These are phyloP conservation scores for Lepidium sativum DNA, from an alignment of 345 rosid species.

Conservation along the genomic window DNA sequence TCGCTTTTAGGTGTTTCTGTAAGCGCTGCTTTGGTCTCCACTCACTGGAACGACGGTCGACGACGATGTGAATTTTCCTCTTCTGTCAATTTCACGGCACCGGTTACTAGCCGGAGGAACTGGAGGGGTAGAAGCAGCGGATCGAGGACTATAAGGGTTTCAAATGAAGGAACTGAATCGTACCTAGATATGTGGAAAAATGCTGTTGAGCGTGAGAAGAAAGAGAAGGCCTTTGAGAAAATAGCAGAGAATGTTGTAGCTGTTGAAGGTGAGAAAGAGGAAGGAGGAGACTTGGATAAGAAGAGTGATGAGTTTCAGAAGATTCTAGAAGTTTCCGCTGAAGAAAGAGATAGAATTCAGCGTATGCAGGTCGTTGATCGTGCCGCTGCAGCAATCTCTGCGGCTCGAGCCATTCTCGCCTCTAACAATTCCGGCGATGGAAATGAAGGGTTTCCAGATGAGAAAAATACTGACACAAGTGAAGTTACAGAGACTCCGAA, in stretches of 20 bases:
- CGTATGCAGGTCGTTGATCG: constrained; percentile 81
- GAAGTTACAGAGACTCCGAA: neutral
- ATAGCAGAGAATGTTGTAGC: constrained; percentile 30
- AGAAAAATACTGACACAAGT: neutral
- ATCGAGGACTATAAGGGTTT: constrained; percentile 29
- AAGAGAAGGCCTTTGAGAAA: constrained; percentile 50
- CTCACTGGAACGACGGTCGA: neutral
- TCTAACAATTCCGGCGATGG: constrained; percentile 24
- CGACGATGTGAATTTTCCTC: neutral
- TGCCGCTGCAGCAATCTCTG: constrained; percentile 74
- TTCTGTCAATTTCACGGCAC: neutral
- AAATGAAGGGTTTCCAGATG: constrained; percentile 1
- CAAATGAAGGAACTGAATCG: constrained; percentile 39
- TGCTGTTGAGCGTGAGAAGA: constrained; percentile 65
- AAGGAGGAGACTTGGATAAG: constrained; percentile 44
- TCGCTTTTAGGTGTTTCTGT: constrained; percentile 29
- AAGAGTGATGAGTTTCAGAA: constrained; percentile 68
- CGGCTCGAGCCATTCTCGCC: constrained; percentile 52
- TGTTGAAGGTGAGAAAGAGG: neutral
- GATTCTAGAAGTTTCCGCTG: constrained; percentile 56
- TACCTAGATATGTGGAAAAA: constrained; percentile 82
- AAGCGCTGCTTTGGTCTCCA: constrained; percentile 29
- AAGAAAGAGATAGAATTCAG: constrained; percentile 79
- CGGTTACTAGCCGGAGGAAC: neutral
- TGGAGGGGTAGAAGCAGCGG: constrained; percentile 6